Conservation (phyloP, 305 asterid species). For the Fraxinus dipetala region DNA sequence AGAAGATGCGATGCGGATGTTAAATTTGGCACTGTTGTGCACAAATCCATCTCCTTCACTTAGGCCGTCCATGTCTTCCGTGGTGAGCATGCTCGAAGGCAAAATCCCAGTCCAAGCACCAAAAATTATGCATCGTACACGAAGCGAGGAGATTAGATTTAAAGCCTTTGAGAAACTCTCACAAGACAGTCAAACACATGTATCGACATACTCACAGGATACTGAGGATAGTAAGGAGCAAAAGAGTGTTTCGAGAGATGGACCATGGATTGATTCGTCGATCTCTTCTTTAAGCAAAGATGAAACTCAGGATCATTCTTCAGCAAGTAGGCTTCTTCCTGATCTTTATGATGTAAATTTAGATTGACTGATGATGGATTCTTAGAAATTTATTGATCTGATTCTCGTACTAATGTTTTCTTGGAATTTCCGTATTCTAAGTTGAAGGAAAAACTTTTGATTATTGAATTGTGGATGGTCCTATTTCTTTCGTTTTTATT, state of each 20-base stretch:
- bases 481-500: background rate
- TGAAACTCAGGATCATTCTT: conserved; percentile 26
- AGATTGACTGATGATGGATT: conserved; percentile 5
- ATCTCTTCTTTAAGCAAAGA: conserved; percentile 40
- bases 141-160: conserved; percentile 47
- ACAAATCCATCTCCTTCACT: conserved; percentile 92
- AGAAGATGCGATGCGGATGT: conserved; percentile 65
- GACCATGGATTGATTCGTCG: conserved; percentile 76
- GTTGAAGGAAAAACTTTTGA: background rate
- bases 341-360: conserved; percentile 23
- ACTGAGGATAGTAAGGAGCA: conserved; percentile 32
- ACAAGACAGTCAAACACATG: conserved; percentile 58
- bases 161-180: conserved; percentile 64
- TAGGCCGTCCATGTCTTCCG: conserved; percentile 80
- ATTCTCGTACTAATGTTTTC: background rate
- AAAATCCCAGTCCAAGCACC: conserved; percentile 71
- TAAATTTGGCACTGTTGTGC: conserved; percentile 61
- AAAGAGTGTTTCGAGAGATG: conserved; percentile 48
- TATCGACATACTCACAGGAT: conserved; percentile 41
- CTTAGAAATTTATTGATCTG: background rate
- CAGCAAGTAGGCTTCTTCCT: conserved; percentile 41
- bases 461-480: background rate
- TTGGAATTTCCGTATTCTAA: background rate
- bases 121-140: conserved; percentile 39
- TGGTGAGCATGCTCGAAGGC: conserved; percentile 81